Conservation (phyloP, 2,329 filamentous ascomycete species). For the Arthroderma sp. region DNA sequence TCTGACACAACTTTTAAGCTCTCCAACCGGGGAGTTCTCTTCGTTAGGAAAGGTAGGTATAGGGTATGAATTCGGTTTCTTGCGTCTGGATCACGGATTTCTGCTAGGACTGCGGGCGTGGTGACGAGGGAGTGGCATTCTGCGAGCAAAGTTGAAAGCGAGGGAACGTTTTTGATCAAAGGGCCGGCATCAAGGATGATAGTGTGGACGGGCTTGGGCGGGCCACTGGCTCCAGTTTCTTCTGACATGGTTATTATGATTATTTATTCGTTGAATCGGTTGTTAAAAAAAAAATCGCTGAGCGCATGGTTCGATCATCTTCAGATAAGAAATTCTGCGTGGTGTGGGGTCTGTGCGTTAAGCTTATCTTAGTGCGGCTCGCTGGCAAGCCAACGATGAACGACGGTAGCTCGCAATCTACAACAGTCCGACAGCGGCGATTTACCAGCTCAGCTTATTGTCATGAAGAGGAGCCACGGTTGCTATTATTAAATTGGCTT, state of each 20-base stretch:
- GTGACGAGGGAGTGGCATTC: conserved; percentile 69
- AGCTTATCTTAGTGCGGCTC: conserved; percentile 25
- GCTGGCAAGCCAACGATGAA: neutral
- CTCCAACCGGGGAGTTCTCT: conserved; percentile 59
- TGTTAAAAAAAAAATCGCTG: neutral
- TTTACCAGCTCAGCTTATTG: too few species aligned
- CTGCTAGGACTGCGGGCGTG: conserved; percentile 69
- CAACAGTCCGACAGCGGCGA: too few species aligned
- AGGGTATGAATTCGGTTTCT: conserved; percentile 70
- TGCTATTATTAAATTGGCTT: too few species aligned
- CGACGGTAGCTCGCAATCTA: too few species aligned
- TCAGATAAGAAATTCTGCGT: conserved; percentile 6
- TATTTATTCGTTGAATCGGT: neutral
- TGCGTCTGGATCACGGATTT: conserved; percentile 76
- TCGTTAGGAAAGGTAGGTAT: conserved; percentile 68
- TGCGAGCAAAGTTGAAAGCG: conserved; percentile 66
- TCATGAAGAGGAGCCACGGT: too few species aligned
- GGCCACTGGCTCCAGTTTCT: conserved; percentile 10
- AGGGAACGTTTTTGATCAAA: conserved; percentile 83
- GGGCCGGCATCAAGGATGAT: conserved; percentile 84
- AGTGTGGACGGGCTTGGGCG: conserved; percentile 59
- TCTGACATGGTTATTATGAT: conserved; percentile 14
- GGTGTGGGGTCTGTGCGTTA: conserved; percentile 8
- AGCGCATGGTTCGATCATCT: too few species aligned
- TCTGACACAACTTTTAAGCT: conserved; percentile 69